These are phyloP conservation scores for Venturia effusa DNA, from an alignment of 2,329 filamentous ascomycete species.

Conservation along the genomic window DNA sequence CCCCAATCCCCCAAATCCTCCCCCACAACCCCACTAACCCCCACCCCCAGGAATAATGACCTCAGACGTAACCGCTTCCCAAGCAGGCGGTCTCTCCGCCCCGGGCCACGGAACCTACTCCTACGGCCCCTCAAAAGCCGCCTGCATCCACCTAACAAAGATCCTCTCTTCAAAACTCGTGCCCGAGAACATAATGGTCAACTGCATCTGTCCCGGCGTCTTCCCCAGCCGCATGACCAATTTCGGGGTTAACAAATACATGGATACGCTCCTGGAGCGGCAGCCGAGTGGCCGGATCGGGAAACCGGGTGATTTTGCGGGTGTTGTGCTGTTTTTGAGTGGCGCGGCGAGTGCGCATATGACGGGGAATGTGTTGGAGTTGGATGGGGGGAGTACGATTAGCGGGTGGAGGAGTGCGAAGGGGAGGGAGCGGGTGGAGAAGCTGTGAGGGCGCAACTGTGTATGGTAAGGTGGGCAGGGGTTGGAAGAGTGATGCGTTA, in stretches of 20 bases:
- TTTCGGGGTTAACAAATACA: conserved; percentile 40
- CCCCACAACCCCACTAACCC: conserved; percentile 23
- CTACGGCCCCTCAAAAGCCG: conserved; percentile 43
- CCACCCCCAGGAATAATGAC: conserved; percentile 34
- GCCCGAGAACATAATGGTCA: conserved; percentile 42
- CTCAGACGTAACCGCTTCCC: conserved; percentile 33
- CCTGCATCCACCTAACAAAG: conserved; percentile 42
- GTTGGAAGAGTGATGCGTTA: too few species aligned
- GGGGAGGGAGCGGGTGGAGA: too few species aligned
- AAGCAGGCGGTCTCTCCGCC: conserved; percentile 40
- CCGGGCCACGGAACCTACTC: conserved; percentile 42
- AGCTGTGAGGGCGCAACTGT: too few species aligned
- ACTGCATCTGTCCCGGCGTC: conserved; percentile 32
- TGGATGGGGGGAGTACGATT: conserved; percentile 35
- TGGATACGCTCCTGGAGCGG: conserved; percentile 34
- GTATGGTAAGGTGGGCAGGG: too few species aligned
- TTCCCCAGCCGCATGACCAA: conserved; percentile 45
- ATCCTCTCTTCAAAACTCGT: conserved; percentile 41
- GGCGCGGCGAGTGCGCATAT: conserved; percentile 32
- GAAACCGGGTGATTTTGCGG: conserved; percentile 37
- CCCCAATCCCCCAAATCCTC: too few species aligned
- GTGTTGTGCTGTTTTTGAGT: conserved; percentile 34
- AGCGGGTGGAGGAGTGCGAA: conserved; percentile 27
- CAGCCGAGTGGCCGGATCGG: conserved; percentile 38
- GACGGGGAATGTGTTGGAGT: conserved; percentile 37